Percentiles rank a stretch among this genome's conserved stretches.
Evolutionary conservation across 2,329 filamentous ascomycete species (phyloP).

Genomic region (Paraconiothyrium sp.): DNA sequence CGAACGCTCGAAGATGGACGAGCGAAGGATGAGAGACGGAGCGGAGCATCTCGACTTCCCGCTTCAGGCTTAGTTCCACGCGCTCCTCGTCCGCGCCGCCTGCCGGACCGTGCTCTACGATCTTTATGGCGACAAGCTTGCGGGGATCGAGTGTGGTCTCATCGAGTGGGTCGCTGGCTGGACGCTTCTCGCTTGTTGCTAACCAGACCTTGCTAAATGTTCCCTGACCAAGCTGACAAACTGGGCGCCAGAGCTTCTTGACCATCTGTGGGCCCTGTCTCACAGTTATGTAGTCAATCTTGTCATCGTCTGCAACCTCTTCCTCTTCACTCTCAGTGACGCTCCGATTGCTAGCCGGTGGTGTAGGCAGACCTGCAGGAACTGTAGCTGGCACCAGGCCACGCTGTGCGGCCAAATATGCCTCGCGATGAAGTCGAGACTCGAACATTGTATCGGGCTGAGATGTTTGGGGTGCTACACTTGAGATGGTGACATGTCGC

Average conservation of each 20-base stretch:
- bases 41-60: slow-evolving; percentile 94
- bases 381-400: slow-evolving; percentile 72
- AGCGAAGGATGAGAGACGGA: slow-evolving; percentile 87
- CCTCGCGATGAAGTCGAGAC: slow-evolving; percentile 74
- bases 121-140: slow-evolving; percentile 90
- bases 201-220: slow-evolving; percentile 96
- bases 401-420: slow-evolving; percentile 79
- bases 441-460: slow-evolving; percentile 62
- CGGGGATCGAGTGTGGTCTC: slow-evolving; percentile 69
- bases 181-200: slow-evolving; percentile 77
- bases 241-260: slow-evolving; percentile 82
- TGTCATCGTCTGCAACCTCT: slow-evolving; percentile 55
- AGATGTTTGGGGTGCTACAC: slow-evolving; percentile 48
- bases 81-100: slow-evolving; percentile 93
- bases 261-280: slow-evolving; percentile 68
- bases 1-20: slow-evolving; percentile 91
- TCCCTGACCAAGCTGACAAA: slow-evolving; percentile 86
- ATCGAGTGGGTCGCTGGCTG: slow-evolving; percentile 52
- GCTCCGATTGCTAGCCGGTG: slow-evolving; percentile 73
- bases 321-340: slow-evolving; percentile 65
- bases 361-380: slow-evolving; percentile 68
- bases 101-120: slow-evolving; percentile 92
- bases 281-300: slow-evolving; percentile 56
- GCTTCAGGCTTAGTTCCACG: slow-evolving; percentile 90
- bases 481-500: slow-evolving; percentile 75